phyloP scores from a whole-genome alignment of 164 flowering plant species.

The Vitis riparia region DNA sequence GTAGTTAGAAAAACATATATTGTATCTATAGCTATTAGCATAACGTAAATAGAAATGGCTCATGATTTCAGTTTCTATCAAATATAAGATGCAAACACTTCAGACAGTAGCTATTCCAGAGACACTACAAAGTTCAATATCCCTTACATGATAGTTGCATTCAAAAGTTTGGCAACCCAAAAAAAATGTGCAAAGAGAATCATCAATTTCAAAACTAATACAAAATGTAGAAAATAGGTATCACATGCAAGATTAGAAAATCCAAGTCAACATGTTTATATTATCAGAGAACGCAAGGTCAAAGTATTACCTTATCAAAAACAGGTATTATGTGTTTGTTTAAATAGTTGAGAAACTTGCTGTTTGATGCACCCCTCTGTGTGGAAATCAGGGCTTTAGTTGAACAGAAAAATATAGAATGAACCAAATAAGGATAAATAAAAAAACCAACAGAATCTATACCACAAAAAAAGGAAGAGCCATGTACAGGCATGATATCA shows the following conservation, averaged over 20 bases:
- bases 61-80: no score
- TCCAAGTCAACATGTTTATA: not conserved
- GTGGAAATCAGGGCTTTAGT: conserved; percentile 1
- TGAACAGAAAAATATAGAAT: conserved; percentile 1
- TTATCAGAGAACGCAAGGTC: not conserved
- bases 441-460: conserved; percentile 11
- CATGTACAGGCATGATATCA: conserved; percentile 84
- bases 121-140: no score
- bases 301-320: conserved; percentile 71
- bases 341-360: conserved; percentile 84
- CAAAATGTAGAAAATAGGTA: not conserved
- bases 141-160: no score
- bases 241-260: not conserved
- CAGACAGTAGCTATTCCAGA: no score
- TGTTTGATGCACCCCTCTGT: conserved; percentile 94
- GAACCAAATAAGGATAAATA: not conserved
- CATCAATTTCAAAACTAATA: not conserved
- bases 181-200: no score
- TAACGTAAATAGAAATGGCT: no score
- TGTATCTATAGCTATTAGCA: no score
- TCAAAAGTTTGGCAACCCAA: no score
- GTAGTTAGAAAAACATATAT: no score
- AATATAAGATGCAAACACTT: no score
- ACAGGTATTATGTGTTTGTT: conserved; percentile 87
- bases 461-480: conserved; percentile 92